Evolutionary conservation across 2,329 filamentous ascomycete species (phyloP), one percentile per base, ranked within the genome.

Genomic region (Zymoseptoria brevis): DNA sequence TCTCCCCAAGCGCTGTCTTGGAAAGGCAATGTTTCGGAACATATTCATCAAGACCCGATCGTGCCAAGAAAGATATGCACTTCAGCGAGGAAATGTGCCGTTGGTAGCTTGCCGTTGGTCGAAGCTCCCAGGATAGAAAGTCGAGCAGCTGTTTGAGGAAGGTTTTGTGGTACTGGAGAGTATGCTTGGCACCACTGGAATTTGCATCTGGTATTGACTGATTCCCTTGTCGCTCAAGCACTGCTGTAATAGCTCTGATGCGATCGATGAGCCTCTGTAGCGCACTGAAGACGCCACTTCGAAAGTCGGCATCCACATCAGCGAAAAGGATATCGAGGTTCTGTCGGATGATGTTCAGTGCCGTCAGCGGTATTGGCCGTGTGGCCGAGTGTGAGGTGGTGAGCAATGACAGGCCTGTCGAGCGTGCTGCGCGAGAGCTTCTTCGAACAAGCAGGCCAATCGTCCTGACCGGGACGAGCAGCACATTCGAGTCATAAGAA

Each of bases 81-180:
- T 87, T 90, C 4, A 97, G 74, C 1, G 90, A 85, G 1, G 88
- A 89, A 53, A 92, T 88, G 66, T 96, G 93, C 6, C 91, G 84
- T 71, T 96, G 92, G 69, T 97, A 99, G 9, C 92, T 94, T 16
- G 89, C 85, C 0, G 88, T 92, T 2, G 91, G 86, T 2, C 84
- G 82, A 21, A 99, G 76, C 67, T 97, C 91, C 45, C 78, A 76
- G 56, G 84, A 80, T 5, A 96, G 73, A 65, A 96, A 94, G 1
- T 75, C 69, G 1, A 89, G 67, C 69, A 93, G 95, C 85, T 88
- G 92, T 1, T 73, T 70, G n/a, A 95, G 66, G 67, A 96, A 96
- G 13, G 59, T 52, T 54, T 50, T 61, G 56, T 68, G 64, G 6
- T 53, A 45, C 9, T 56, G 9, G 2, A 66, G 45, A 29, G 19